These are phyloP conservation scores for Myxozyma mucilagina DNA, from an alignment of 805 yeast genomes.

Conservation along the genomic window DNA sequence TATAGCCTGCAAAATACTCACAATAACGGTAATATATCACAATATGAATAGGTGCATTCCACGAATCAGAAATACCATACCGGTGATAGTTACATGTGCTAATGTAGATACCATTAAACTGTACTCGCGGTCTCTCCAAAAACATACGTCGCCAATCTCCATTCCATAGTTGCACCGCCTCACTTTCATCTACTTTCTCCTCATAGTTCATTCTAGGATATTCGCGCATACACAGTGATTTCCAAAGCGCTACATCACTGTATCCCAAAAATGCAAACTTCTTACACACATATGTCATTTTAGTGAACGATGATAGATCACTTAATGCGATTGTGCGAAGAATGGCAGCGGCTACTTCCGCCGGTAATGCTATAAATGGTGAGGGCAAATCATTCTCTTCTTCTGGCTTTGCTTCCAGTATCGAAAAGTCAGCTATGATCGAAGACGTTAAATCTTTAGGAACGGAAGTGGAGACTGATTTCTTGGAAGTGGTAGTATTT, in stretches of 20 bases:
- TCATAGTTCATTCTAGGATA: constrained; percentile 34
- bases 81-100: constrained; percentile 81
- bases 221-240: constrained; percentile 34
- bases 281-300: constrained; percentile 33
- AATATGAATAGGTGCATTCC: constrained; percentile 75
- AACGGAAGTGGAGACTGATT: constrained; percentile 19
- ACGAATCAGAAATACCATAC: constrained; percentile 70
- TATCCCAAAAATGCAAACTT: constrained; percentile 35
- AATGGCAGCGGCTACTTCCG: constrained; percentile 29
- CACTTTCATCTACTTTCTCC: constrained; percentile 27
- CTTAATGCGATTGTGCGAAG: constrained; percentile 35
- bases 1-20: neutral
- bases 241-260: constrained; percentile 34
- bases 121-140: constrained; percentile 67
- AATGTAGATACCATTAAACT: constrained; percentile 81
- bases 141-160: constrained; percentile 53
- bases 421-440: constrained; percentile 17
- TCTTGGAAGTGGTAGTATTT: constrained; percentile 20
- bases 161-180: constrained; percentile 19
- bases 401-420: constrained; percentile 23
- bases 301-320: constrained; percentile 36
- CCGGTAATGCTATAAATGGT: constrained; percentile 28
- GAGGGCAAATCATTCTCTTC: constrained; percentile 18
- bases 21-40: constrained; percentile 83
- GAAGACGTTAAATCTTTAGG: constrained; percentile 8